A percentile compares a stretch with the other conserved stretches of the same genome.
These are phyloP conservation scores for Fusarium circinatum DNA, from an alignment of 2,329 filamentous ascomycete species.

Conservation along the genomic window DNA sequence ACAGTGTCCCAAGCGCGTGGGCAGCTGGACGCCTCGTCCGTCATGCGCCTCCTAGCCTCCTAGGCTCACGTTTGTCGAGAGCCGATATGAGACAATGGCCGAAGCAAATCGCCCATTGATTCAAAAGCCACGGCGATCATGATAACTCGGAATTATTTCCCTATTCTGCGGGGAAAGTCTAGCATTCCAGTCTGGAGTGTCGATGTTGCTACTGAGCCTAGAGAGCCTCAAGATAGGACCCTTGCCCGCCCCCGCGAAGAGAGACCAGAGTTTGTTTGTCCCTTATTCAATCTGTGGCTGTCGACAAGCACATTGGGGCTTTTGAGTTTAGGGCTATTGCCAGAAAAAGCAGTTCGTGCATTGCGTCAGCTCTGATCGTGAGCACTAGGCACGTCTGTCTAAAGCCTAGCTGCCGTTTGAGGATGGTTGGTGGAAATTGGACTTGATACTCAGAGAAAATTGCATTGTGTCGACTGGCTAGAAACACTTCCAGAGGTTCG, in stretches of 20 bases:
- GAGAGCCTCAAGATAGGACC: slow-evolving; percentile 36
- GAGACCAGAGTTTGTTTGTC: slow-evolving; percentile 8
- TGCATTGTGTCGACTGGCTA: slow-evolving; percentile 7
- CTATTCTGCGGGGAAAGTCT: slow-evolving; percentile 22
- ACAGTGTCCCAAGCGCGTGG: slow-evolving; percentile 30
- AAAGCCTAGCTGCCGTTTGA: slow-evolving; percentile 31
- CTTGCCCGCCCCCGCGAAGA: slow-evolving; percentile 19
- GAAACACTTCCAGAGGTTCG: neutral
- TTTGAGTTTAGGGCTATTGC: slow-evolving; percentile 39
- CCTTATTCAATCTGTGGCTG: slow-evolving; percentile 4
- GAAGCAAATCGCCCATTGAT: slow-evolving; percentile 7
- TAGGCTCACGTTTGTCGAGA: slow-evolving; percentile 25
- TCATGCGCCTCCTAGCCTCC: slow-evolving; percentile 26
- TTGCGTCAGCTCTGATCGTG: slow-evolving; percentile 42
- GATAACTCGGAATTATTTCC: slow-evolving; percentile 4
- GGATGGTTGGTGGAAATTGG: slow-evolving; percentile 38
- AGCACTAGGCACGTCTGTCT: slow-evolving; percentile 33
- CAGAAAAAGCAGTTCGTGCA: slow-evolving; percentile 36
- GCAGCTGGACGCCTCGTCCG: slow-evolving; percentile 24
- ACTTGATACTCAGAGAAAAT: neutral
- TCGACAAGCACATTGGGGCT: slow-evolving; percentile 35
- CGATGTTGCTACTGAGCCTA: neutral
- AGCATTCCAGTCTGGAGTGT: slow-evolving; percentile 17
- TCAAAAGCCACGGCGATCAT: slow-evolving; percentile 15
- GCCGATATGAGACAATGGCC: slow-evolving; percentile 27